Percentiles rank a stretch among this genome's conserved stretches.
phyloP scores from a whole-genome alignment of 2,329 filamentous ascomycete species.

The Xylariaceae sp. region DNA sequence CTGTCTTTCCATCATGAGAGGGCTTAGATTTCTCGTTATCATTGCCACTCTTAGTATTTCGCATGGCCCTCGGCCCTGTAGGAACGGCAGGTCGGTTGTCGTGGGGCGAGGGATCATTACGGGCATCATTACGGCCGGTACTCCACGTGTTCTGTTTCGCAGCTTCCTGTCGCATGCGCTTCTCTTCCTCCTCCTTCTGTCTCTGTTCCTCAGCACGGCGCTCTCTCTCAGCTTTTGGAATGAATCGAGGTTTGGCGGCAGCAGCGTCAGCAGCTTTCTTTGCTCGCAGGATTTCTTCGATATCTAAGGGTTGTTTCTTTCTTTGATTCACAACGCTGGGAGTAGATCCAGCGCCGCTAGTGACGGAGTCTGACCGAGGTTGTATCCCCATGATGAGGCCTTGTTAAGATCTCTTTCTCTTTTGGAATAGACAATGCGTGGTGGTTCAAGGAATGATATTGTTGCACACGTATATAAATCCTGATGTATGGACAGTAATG shows the following conservation, averaged over 20 bases:
- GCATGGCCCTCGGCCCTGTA: conserved; percentile 67
- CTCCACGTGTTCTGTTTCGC: conserved; percentile 35
- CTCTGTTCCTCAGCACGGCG: conserved; percentile 65
- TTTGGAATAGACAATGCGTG: no score
- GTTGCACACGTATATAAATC: no score
- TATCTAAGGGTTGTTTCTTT: conserved; percentile 58
- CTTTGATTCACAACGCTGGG: conserved; percentile 15
- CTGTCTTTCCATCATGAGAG: conserved; percentile 18
- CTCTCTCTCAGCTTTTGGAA: conserved; percentile 70
- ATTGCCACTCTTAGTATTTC: conserved; percentile 37
- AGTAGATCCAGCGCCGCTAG: conserved; percentile 14
- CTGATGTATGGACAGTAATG: no score
- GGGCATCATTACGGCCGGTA: conserved; percentile 23
- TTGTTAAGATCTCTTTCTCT: background rate
- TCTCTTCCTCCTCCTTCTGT: conserved; percentile 59
- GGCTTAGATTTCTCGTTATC: conserved; percentile 37
- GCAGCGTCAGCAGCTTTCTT: conserved; percentile 83
- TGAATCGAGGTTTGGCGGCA: conserved; percentile 78
- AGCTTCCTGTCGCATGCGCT: conserved; percentile 23
- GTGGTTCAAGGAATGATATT: no score
- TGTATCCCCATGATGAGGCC: conserved; percentile 26
- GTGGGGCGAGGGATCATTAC: conserved; percentile 23
- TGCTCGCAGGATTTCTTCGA: conserved; percentile 78
- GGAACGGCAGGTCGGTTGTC: conserved; percentile 44
- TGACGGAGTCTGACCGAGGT: conserved; percentile 22